phyloP scores from a whole-genome alignment of 305 asterid genomes.

The Plantago lanceolata region DNA sequence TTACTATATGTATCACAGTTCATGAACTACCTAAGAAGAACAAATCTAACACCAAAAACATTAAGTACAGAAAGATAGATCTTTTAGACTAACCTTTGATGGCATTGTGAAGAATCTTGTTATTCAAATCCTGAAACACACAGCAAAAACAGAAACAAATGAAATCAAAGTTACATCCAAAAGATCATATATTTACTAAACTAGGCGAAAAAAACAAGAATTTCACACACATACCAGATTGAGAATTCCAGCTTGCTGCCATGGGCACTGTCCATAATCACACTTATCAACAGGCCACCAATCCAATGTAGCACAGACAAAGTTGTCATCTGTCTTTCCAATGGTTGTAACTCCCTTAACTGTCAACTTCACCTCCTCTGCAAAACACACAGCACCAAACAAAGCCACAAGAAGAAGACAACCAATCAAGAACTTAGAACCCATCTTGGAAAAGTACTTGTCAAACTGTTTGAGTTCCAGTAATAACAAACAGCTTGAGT shows the following conservation, averaged over 20 bases:
- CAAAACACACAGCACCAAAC: slow-evolving; percentile 18
- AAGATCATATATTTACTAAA: not conserved
- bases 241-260: slow-evolving; percentile 62
- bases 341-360: slow-evolving; percentile 35
- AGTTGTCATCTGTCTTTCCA: slow-evolving; percentile 59
- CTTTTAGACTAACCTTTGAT: slow-evolving; percentile 48
- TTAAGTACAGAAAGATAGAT: not conserved
- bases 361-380: slow-evolving; percentile 33
- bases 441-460: slow-evolving; percentile 20
- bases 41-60: not conserved
- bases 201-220: not conserved
- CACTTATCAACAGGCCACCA: slow-evolving; percentile 82
- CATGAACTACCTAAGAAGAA: too few relatives aligned
- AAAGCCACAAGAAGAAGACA: slow-evolving; percentile 25
- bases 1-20: too few relatives aligned
- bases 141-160: not conserved
- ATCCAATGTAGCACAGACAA: slow-evolving; percentile 73
- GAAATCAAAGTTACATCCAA: not conserved
- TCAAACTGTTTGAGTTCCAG: not conserved
- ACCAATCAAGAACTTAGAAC: slow-evolving; percentile 17
- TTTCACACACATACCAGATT: slow-evolving; percentile 38
- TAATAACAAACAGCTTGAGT: not conserved
- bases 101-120: slow-evolving; percentile 63
- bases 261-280: slow-evolving; percentile 59
- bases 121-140: slow-evolving; percentile 54